Evolutionary conservation across 495 filamentous ascomycete species (phyloP).

Genomic region (Neurospora sp.): DNA sequence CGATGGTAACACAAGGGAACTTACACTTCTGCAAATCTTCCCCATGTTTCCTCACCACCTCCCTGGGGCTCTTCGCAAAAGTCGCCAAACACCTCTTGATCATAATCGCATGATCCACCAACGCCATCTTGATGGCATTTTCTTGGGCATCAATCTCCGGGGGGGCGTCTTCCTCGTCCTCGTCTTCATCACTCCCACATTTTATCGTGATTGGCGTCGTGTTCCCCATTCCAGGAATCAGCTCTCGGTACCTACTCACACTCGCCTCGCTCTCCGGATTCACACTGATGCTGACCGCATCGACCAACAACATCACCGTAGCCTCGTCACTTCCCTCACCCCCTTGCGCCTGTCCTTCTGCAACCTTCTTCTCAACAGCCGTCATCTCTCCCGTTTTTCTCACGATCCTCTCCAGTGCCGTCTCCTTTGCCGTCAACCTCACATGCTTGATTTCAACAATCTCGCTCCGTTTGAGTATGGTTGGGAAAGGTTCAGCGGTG

Average conservation of each 20-base stretch:
- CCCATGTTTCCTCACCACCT: conserved; percentile 29
- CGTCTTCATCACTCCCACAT: conserved; percentile 22
- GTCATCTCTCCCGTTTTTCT: conserved; percentile 82
- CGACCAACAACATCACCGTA: conserved; percentile 48
- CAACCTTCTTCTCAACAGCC: conserved; percentile 60
- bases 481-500: conserved; percentile 80
- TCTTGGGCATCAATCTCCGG: conserved; percentile 55
- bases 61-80: conserved; percentile 50
- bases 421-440: conserved; percentile 64
- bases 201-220: conserved; percentile 36
- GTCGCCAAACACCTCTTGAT: conserved; percentile 73
- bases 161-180: conserved; percentile 39
- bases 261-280: conserved; percentile 56
- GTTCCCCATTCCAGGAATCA: conserved; percentile 46
- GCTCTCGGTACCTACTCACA: conserved; percentile 62
- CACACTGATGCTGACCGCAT: conserved; percentile 63
- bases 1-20: conserved; percentile 24
- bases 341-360: conserved; percentile 50
- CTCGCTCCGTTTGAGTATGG: conserved; percentile 81
- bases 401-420: conserved; percentile 81
- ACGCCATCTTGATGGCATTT: conserved; percentile 72
- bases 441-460: conserved; percentile 56
- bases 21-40: conserved; percentile 42
- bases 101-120: conserved; percentile 80
- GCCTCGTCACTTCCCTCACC: conserved; percentile 36